Evolutionary conservation across 768 basidiomycete genomes (phyloP), one percentile per base, ranked within the genome.

Genomic region (Ephemerocybe angulata): DNA sequence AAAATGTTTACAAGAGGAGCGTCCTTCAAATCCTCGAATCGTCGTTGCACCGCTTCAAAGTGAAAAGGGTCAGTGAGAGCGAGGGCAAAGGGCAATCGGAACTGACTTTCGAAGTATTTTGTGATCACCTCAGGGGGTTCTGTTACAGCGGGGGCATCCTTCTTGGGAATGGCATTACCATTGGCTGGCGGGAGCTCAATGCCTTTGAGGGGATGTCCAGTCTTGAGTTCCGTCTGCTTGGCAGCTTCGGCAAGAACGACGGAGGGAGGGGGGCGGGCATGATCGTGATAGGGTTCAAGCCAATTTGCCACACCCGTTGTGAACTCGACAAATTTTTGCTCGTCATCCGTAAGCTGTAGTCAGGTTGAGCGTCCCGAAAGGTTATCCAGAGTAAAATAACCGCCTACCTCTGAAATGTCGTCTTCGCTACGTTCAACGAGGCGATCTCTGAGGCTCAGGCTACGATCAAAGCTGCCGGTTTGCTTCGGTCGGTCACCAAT

Each of bases 401-500:
- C 55, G 55, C 60, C 52, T 65, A 83, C 85, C 73, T 88, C 83
- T 41, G 74, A 68, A 4, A 78, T 64, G 60, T 86, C 83, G 54
- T 82, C 78, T 29, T 78, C 71, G 40, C 69, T 74, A 52, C 74
- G 72, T 52, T 74, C 63, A 8, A 75, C 64, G 2, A 91, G 73
- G 47, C 90, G 84, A 50, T 89, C 82, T 37, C 70, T 74, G 37
- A 90, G 63, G 11, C 85, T 76, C 22, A 80, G 59, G 43, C 76
- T 76, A 19, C 73, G 75, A 41, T 81, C 76, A 0, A 78, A 72
- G 42, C 79, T 75, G 19, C 72, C 66, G 41, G 74, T 81, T 60
- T 81, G 83, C 64, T 87, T 90, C 2, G 88, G 88, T 24, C 88
- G 79, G 69, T 92, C 90, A 24, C 90, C 88, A 54, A 90, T 85